Percentiles rank a stretch among this genome's conserved stretches.
These are phyloP conservation scores for Tuber melanosporum DNA, from an alignment of 495 filamentous ascomycete species.

Conservation along the genomic window DNA sequence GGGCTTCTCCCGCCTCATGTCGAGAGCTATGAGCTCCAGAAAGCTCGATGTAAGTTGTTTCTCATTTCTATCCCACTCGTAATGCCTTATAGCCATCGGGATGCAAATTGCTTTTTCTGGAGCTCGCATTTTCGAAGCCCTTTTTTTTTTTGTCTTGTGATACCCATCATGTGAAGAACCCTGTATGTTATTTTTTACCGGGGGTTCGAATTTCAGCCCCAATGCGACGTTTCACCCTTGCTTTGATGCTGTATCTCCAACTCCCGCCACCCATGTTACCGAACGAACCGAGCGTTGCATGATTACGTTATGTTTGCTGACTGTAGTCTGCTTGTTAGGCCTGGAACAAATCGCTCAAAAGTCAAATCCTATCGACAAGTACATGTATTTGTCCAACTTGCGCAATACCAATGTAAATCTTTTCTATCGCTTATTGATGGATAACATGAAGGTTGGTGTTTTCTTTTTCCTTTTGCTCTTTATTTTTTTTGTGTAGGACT, in stretches of 20 bases:
- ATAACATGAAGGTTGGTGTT: conserved; percentile 65
- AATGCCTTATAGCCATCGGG: neutral
- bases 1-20: conserved; percentile 64
- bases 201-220: conserved; percentile 30
- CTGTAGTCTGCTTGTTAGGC: conserved; percentile 43
- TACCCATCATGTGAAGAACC: conserved; percentile 4
- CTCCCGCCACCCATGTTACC: neutral
- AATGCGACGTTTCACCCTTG: conserved; percentile 14
- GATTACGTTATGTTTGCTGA: conserved; percentile 20
- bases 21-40: conserved; percentile 63
- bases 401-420: conserved; percentile 85
- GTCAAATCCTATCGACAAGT: conserved; percentile 80
- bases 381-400: conserved; percentile 82
- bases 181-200: conserved; percentile 17
- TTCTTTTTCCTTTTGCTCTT: conserved; percentile 11
- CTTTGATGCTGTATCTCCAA: neutral
- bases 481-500: neutral
- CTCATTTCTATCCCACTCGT: neutral
- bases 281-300: neutral
- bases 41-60: conserved; percentile 55
- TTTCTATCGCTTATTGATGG: conserved; percentile 87
- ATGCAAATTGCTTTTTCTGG: neutral
- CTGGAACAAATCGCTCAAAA: conserved; percentile 70
- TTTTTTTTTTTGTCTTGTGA: neutral
- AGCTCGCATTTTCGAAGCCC: conserved; percentile 8